Base-by-base conservation (phyloP, 2,329 filamentous ascomycete genomes). In the Aspergillus jensenii region DNA sequence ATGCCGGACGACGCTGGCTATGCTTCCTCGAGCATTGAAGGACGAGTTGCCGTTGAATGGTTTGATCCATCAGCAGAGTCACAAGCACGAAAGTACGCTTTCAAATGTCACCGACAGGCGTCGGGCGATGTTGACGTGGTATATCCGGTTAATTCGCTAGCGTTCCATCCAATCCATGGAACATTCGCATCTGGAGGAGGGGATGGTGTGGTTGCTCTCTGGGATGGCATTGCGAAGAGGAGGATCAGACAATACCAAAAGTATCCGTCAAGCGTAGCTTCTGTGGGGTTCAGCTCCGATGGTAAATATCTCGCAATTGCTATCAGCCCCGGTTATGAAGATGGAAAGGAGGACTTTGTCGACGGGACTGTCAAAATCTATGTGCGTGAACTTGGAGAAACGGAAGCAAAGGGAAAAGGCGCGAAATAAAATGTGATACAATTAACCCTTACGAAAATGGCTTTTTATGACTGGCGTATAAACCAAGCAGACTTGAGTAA, bases 1-100 rank as follows among this genome's bases (percentile, higher is more conserved):
- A 98, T 99, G 95, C 93, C 95, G 14, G 93, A 95, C 68, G 95
- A 97, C 65, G 90, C 89, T 11, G 95, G 95, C 5, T 99, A 98
- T 73, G 93, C 93, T 9, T 93, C 90, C 1, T 91, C 87, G 58
- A 93, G 88, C 68, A 99, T 99, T 68, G 95, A 99, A 73, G 95
- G 95, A 4, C 87, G 95, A 67, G 92, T 99, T 2, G 93, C 93
- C 0, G 95, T 99, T 1, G 95, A 99, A 75, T 98, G 93, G 91
- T 98, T 99, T 73, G 95, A 98, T 71, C 90, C 95, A 15, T 90
- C 87, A 5, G 81, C 87, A 43, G 90, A 93, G 74, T 93, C 90
- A 4, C 93, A 98, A 78, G 89, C 90, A 40, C 86, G 93, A 65
- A 98, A 97, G 75, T 99, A 98, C 74, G 95, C 95, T 14, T 99